A percentile compares a stretch with the other conserved stretches of the same genome.
These are phyloP conservation scores for Neurospora pannonica DNA, from an alignment of 495 filamentous ascomycete genomes.

Conservation along the genomic window DNA sequence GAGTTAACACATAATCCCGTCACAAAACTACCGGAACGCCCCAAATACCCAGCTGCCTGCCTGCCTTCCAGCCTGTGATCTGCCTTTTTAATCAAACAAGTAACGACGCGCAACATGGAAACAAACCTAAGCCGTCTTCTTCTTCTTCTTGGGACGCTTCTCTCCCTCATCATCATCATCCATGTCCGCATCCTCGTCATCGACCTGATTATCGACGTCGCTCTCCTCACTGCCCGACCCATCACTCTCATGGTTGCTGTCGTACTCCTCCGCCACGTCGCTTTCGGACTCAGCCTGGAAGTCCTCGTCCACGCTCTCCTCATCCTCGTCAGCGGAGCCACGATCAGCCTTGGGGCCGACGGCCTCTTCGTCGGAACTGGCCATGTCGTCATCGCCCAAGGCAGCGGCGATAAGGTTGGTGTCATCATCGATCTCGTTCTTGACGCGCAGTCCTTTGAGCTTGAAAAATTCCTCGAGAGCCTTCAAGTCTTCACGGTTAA, in stretches of 20 bases:
- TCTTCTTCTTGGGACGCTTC: slow-evolving; percentile 41
- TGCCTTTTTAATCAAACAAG: slow-evolving; percentile 2
- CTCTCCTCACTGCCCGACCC: slow-evolving; percentile 53
- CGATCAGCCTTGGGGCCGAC: slow-evolving; percentile 63
- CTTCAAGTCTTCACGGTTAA: slow-evolving; percentile 96
- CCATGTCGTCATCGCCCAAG: slow-evolving; percentile 63
- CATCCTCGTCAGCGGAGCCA: slow-evolving; percentile 91
- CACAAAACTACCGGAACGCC: neutral
- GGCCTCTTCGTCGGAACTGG: slow-evolving; percentile 79
- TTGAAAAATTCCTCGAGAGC: slow-evolving; percentile 95
- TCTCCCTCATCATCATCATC: slow-evolving; percentile 27
- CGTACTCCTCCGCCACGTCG: slow-evolving; percentile 94
- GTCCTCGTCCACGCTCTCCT: slow-evolving; percentile 90
- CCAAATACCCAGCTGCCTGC: neutral
- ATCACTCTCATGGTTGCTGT: slow-evolving; percentile 79
- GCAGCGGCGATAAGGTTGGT: slow-evolving; percentile 66
- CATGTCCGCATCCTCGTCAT: slow-evolving; percentile 24
- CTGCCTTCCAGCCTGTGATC: neutral
- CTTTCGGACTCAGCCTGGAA: slow-evolving; percentile 86
- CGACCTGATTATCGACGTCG: slow-evolving; percentile 43
- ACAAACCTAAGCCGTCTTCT: slow-evolving; percentile 25
- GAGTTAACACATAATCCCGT: neutral
- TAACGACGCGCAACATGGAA: neutral
- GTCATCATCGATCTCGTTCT: slow-evolving; percentile 78
- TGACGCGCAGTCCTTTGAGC: slow-evolving; percentile 81